Evolutionary conservation across 2,329 filamentous ascomycete species (phyloP).

Genomic region (Colletotrichum cereale): DNA sequence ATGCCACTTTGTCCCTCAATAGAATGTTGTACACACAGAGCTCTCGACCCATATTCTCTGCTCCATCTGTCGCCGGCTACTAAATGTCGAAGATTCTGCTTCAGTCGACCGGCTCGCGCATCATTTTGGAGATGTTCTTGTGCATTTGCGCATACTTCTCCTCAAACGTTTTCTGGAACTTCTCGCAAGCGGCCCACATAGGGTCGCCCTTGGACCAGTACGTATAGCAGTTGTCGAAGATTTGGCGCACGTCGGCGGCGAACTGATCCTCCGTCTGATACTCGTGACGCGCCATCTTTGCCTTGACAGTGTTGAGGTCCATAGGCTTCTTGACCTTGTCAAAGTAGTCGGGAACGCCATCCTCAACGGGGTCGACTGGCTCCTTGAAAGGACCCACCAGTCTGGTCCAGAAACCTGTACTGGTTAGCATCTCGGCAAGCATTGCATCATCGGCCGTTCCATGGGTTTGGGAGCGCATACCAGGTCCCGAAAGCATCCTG

Average conservation of each 20-base stretch:
- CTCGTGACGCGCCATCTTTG: constrained; percentile 67
- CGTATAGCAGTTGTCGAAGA: constrained; percentile 73
- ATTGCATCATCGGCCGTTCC: not conserved
- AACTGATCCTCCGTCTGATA: constrained; percentile 68
- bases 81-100: not conserved
- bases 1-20: constrained; percentile 4
- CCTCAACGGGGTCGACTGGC: constrained; percentile 67
- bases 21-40: constrained; percentile 19
- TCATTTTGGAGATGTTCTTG: constrained; percentile 70
- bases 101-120: constrained; percentile 55
- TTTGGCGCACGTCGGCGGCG: constrained; percentile 68
- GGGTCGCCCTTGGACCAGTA: constrained; percentile 70
- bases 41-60: not conserved
- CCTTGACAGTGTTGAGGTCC: constrained; percentile 72
- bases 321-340: constrained; percentile 72
- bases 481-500: constrained; percentile 72
- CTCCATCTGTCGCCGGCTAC: constrained; percentile 5
- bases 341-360: constrained; percentile 72
- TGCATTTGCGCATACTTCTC: constrained; percentile 71
- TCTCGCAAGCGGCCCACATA: constrained; percentile 68
- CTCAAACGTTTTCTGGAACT: constrained; percentile 69
- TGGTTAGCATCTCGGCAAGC: constrained; percentile 26
- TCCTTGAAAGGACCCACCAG: constrained; percentile 72
- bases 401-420: constrained; percentile 74
- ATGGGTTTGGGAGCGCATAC: constrained; percentile 50